phyloP scores from a whole-genome alignment of 1,139 yeast species.

The Scheffersomyces cryptocercus region DNA sequence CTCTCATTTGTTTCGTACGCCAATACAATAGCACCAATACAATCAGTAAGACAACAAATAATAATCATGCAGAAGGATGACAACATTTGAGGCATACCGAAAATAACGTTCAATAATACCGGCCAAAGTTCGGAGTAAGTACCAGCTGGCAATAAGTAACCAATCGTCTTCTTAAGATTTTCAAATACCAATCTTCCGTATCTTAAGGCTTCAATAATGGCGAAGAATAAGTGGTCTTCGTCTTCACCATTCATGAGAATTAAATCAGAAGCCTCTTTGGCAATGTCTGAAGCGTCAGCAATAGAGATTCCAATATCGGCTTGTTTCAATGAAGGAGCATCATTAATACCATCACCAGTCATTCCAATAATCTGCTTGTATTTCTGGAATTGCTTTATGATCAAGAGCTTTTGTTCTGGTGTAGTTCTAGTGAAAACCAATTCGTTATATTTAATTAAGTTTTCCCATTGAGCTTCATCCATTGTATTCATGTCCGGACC shows the following conservation, averaged over 20 bases:
- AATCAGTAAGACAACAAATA: conserved; percentile 51
- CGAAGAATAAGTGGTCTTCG: conserved; percentile 32
- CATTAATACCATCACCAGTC: conserved; percentile 59
- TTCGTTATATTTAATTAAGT: conserved; percentile 35
- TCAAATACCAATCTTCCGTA: conserved; percentile 54
- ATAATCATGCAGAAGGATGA: conserved; percentile 56
- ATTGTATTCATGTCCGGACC: conserved; percentile 39
- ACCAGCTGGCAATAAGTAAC: conserved; percentile 57
- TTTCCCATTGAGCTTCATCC: conserved; percentile 46
- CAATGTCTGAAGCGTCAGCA: conserved; percentile 54
- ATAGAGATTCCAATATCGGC: conserved; percentile 57
- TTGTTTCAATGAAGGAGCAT: conserved; percentile 52
- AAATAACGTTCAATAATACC: conserved; percentile 46
- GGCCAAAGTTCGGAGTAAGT: conserved; percentile 57
- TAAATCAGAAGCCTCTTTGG: conserved; percentile 59
- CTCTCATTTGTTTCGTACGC: conserved; percentile 49
- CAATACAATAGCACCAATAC: conserved; percentile 45
- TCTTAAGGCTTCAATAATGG: conserved; percentile 49
- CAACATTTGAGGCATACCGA: conserved; percentile 53
- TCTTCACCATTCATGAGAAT: conserved; percentile 34
- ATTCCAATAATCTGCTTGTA: conserved; percentile 48
- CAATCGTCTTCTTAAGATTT: conserved; percentile 50
- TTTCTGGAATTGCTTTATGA: conserved; percentile 50
- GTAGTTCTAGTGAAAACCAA: conserved; percentile 56
- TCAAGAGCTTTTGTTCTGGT: conserved; percentile 53